phyloP scores from a whole-genome alignment of 257 asterid genomes.

The Mitragyna speciosa region DNA sequence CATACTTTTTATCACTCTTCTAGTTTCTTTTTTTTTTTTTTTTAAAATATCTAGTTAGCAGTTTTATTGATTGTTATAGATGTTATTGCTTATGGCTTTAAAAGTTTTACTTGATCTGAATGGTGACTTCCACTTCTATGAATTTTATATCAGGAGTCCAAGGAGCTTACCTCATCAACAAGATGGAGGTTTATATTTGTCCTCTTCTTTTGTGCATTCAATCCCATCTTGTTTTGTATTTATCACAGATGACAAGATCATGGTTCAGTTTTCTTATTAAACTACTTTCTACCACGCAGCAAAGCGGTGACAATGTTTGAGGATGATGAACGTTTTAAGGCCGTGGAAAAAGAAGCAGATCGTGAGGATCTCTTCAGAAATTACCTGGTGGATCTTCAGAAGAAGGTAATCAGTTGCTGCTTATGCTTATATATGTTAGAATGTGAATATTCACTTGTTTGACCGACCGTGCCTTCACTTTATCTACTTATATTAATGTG shows the following conservation, averaged over 20 bases:
- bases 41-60: too few species aligned
- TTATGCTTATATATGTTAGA: neutral
- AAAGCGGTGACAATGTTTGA: constrained; percentile 87
- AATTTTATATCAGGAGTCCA: constrained; percentile 61
- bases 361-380: constrained; percentile 94
- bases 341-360: constrained; percentile 86
- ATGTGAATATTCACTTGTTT: neutral
- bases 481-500: neutral
- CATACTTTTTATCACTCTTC: neutral
- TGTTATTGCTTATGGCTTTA: neutral
- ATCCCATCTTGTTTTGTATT: neutral
- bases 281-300: constrained; percentile 48
- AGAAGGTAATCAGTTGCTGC: constrained; percentile 51
- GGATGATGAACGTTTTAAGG: constrained; percentile 92
- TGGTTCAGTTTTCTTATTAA: neutral
- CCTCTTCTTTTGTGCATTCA: neutral
- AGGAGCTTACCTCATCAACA: constrained; percentile 85
- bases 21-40: neutral
- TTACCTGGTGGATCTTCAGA: constrained; percentile 90
- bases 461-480: neutral
- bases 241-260: neutral
- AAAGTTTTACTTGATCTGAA: constrained; percentile 1
- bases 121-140: constrained; percentile 12
- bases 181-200: constrained; percentile 74
- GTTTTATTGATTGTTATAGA: neutral